Base-by-base conservation (phyloP, 768 basidiomycete genomes). In the Lactifluus subvellereus region DNA sequence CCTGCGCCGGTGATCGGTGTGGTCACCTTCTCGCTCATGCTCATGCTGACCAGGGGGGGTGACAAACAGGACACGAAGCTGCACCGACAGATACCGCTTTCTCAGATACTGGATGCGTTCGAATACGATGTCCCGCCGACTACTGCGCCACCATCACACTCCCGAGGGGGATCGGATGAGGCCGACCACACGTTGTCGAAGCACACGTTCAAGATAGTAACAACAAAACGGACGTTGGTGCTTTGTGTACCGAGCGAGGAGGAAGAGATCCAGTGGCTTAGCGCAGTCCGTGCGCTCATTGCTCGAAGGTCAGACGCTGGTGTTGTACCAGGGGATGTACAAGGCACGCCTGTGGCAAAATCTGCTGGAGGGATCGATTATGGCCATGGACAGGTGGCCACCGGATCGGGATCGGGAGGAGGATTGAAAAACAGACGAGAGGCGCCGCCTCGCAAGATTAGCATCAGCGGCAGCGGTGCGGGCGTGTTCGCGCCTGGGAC, bases 261-360 rank as follows among this genome's bases (percentile, higher is more conserved):
- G 69, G 96, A 98, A 69, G 97, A 98, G 76, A 95, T 98, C 73
- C 91, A 89, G 74, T 99, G 97, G 97, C 78, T 99, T 52, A 94
- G 94, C 55, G 94, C 96, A 10, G 84, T 98, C 43, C 87, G 94
- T 55, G 94, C 94, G 64, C 80, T 99, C 71, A 88, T 98, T 66
- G 88, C 89, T 20, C 79, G 91, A 58, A 78, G 91, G 68, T 71
- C 74, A 51, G 73, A 71, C 45, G 71, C 69, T 57, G 72, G 72
- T 37, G 72, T 73, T 45, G 72, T 74, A 53, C 71, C 74, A 32
- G 73, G 73, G 45, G 72, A 71, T 20, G 60, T 69, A 43, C 68
- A 61, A 54, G 70, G 67, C 32, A 61, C 63, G 16, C 50, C 54
- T 38, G 54, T 61, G 55, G 50, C 58, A 35, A 60, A 59, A 60